Base-by-base conservation (phyloP, 1,284 basidiomycete species). In the Pseudomicrostroma phylloplanum region DNA sequence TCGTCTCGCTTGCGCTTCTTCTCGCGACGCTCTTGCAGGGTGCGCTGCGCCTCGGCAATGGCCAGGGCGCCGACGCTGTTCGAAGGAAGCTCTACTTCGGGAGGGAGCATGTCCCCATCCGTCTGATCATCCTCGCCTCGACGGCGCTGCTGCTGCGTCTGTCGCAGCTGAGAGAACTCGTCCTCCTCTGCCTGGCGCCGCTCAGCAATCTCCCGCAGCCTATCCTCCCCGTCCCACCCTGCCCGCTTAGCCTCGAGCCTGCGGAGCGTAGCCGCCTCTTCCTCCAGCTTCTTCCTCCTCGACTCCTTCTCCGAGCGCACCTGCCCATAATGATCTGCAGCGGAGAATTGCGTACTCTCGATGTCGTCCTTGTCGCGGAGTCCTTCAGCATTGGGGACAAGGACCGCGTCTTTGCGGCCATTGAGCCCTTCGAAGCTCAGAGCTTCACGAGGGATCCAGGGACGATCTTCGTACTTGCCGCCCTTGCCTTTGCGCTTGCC, bases 311-410 rank as follows among this genome's bases (percentile, higher is more conserved):
- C 63, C 1, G 59, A 63, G 1, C 15, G 40, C 6, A 60, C 65
- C n/a, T 67, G 40, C 3, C 69, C 69, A 23, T 67, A 69, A 2
- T 61, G 56, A 11, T 61, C 63, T 11, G 51, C 54, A 0, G 69
- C 57, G 56, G 66, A 63, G 60, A 69, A 71, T 36, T 62, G 65
- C 61, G 62, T 62, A 15, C 59, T 65, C 6, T 55, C 46, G n/a
- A 65, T 65, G 49, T 71, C 63, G 41, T 36, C 30, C 30, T 21
- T 48, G 21, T 17, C 12, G 12, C 17, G 43, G 15, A 48, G 6
- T 3, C 17, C 43, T 48, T 48, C 21, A n/a, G 43, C 43, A 12
- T 21, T 48, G 6, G 17, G 15, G 12, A 48, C 43, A 12, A 48
- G 17, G 43, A 48, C 15, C 17, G 15, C 21, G 3, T 13, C 21